phyloP scores from a whole-genome alignment of 768 basidiomycete genomes.

The Sutorius australiensis region DNA sequence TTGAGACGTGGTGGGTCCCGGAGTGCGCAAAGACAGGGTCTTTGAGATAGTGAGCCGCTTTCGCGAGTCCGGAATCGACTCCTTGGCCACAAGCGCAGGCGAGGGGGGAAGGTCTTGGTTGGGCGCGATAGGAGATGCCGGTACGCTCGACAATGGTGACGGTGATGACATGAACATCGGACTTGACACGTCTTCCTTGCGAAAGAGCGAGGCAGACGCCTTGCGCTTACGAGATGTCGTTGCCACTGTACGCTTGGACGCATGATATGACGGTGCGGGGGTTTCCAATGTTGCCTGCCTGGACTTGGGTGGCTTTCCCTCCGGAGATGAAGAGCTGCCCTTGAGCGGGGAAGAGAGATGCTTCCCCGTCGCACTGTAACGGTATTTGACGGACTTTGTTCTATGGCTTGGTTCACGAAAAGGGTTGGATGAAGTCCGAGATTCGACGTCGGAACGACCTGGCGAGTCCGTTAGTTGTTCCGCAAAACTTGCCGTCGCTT shows the following conservation, averaged over 20 bases:
- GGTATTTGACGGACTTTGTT: conserved; percentile 30
- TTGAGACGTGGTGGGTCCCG: conserved; percentile 7
- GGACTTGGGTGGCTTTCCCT: conserved; percentile 14
- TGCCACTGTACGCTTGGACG: conserved; percentile 9
- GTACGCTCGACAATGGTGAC: conserved; percentile 28
- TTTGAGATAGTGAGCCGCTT: conserved; percentile 10
- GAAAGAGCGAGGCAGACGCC: conserved; percentile 8
- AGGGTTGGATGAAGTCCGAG: conserved; percentile 14
- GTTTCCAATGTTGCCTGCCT: conserved; percentile 7
- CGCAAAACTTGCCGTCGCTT: conserved; percentile 32
- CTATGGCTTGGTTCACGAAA: conserved; percentile 24
- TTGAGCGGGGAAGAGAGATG: conserved; percentile 33
- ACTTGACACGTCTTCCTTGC: conserved; percentile 6
- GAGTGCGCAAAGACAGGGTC: conserved; percentile 10
- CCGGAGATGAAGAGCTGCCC: conserved; percentile 31
- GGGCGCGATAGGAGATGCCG: conserved; percentile 11
- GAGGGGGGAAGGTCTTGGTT: conserved; percentile 17
- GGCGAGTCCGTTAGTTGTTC: conserved; percentile 31
- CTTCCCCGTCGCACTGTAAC: conserved; percentile 32
- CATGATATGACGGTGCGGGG: conserved; percentile 11
- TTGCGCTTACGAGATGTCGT: conserved; percentile 30
- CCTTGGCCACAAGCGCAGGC: conserved; percentile 6
- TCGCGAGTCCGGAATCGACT: background rate
- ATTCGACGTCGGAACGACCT: conserved; percentile 23
- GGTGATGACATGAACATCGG: conserved; percentile 16